Percentiles rank a stretch among this genome's conserved stretches.
These are phyloP conservation scores for Beauveria australis DNA, from an alignment of 2,329 filamentous ascomycete genomes.

Conservation along the genomic window DNA sequence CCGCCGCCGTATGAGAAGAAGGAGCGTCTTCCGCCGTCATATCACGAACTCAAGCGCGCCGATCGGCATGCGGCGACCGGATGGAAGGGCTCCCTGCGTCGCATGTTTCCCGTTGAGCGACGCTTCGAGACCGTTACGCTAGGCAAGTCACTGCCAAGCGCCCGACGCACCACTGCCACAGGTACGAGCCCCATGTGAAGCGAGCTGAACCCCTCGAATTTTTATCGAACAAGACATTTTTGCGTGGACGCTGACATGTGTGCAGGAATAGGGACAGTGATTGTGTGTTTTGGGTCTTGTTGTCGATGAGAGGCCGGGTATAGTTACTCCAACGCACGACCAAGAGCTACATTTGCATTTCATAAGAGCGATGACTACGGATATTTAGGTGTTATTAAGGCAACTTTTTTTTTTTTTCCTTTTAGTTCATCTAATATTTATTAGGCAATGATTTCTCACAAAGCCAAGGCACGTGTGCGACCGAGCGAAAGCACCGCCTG, in stretches of 20 bases:
- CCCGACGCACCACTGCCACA: neutral
- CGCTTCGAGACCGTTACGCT: slow-evolving; percentile 9
- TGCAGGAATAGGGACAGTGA: neutral
- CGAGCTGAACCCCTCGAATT: too few species aligned
- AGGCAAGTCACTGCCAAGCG: neutral
- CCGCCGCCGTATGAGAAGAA: slow-evolving; percentile 9
- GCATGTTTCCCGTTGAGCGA: neutral
- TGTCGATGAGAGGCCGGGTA: neutral
- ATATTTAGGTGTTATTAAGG: too few species aligned
- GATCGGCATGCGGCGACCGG: slow-evolving; percentile 1
- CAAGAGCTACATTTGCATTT: neutral
- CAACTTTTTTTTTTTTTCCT: too few species aligned
- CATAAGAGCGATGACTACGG: too few species aligned
- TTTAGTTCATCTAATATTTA: too few species aligned
- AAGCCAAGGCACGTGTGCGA: too few species aligned
- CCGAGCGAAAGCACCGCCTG: too few species aligned
- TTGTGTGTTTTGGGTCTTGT: neutral
- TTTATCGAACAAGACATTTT: neutral
- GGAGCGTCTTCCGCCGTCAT: slow-evolving; percentile 2
- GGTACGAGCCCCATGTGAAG: neutral
- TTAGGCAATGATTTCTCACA: too few species aligned
- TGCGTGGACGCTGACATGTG: neutral
- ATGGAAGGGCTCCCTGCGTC: slow-evolving; percentile 1
- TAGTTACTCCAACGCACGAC: too few species aligned
- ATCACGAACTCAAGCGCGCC: neutral